phyloP scores from a whole-genome alignment of 2,329 filamentous ascomycete species.

The Colletotrichum phormii region DNA sequence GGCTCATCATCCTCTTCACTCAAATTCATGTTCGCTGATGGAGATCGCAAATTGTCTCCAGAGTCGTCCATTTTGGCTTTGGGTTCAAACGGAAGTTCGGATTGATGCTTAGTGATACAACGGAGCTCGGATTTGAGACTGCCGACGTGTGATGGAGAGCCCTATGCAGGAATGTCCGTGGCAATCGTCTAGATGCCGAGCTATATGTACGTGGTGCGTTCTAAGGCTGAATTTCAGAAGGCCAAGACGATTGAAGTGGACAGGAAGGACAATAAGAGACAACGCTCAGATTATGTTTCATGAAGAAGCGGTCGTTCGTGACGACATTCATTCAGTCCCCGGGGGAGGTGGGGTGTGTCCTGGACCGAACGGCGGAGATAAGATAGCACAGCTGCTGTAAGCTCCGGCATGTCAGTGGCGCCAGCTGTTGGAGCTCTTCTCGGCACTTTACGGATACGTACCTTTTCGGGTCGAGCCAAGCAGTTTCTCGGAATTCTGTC shows the following conservation, averaged over 20 bases:
- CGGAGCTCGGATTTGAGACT: slow-evolving; percentile 33
- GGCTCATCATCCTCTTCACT: background rate
- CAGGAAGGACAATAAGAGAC: background rate
- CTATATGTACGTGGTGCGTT: background rate
- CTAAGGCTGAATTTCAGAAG: background rate
- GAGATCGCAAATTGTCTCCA: background rate
- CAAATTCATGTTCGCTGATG: background rate
- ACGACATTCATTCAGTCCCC: slow-evolving; percentile 35
- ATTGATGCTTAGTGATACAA: slow-evolving; percentile 32
- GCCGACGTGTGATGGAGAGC: slow-evolving; percentile 26
- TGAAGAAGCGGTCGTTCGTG: slow-evolving; percentile 30
- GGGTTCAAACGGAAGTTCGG: slow-evolving; percentile 29
- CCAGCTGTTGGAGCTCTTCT: slow-evolving; percentile 1
- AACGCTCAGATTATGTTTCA: slow-evolving; percentile 22
- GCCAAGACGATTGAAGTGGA: background rate
- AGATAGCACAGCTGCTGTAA: slow-evolving; percentile 32
- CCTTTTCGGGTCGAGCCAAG: background rate
- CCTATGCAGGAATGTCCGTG: background rate
- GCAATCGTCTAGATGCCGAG: background rate
- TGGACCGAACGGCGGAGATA: slow-evolving; percentile 34
- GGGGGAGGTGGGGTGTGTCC: slow-evolving; percentile 27
- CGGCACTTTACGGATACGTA: background rate
- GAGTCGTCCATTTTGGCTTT: slow-evolving; percentile 17
- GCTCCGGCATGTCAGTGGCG: slow-evolving; percentile 22
- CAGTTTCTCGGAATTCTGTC: slow-evolving; percentile 1